Percentiles rank a stretch among this genome's conserved stretches.
Conservation (phyloP, 2,329 filamentous ascomycete species). For the Aureobasidium namibiae region DNA sequence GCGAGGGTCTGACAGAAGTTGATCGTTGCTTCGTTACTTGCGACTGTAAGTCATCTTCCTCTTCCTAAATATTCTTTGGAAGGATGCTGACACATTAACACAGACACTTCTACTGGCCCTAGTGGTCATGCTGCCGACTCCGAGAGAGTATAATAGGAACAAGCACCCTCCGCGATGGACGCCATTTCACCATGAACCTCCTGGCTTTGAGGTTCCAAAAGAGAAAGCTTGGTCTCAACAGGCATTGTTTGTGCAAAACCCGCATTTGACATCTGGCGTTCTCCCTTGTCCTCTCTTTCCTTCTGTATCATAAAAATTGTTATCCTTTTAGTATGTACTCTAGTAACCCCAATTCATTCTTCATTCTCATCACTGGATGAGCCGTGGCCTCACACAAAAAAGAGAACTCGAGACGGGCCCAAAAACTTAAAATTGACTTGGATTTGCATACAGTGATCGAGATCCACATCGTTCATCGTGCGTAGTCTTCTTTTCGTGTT, state of each 20-base stretch:
- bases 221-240: neutral
- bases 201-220: neutral
- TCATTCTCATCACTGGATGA: no score
- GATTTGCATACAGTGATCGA: neutral
- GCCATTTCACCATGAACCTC: neutral
- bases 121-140: conserved; percentile 33
- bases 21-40: conserved; percentile 45
- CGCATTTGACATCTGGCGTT: neutral
- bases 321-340: no score
- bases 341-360: no score
- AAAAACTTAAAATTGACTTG: neutral
- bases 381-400: no score
- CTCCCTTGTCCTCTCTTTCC: neutral
- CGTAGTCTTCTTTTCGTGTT: neutral
- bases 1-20: conserved; percentile 46
- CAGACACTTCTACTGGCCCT: conserved; percentile 32
- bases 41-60: conserved; percentile 34
- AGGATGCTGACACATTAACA: no score
- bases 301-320: neutral
- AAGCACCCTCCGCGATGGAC: neutral
- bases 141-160: conserved; percentile 13
- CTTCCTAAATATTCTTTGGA: no score
- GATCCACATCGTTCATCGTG: neutral
- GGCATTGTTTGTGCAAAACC: neutral
- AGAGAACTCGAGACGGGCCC: no score